Conservation (phyloP, 495 filamentous ascomycete species). For the Immersiella caudata region DNA sequence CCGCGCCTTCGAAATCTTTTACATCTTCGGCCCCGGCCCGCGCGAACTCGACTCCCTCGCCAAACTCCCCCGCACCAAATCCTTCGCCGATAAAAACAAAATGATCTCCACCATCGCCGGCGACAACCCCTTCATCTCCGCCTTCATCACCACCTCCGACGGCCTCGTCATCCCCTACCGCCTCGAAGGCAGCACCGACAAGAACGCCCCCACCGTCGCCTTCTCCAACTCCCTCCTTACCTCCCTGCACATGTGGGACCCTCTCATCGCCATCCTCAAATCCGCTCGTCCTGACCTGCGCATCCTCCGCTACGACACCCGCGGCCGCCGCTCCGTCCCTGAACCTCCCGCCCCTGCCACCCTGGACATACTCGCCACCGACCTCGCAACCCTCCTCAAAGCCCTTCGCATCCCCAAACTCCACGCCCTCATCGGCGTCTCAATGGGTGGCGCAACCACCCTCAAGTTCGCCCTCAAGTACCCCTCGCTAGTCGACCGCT, state of each 20-base stretch:
- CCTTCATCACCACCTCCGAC: conserved; percentile 70
- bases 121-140: conserved; percentile 56
- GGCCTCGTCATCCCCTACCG: conserved; percentile 69
- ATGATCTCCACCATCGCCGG: conserved; percentile 50
- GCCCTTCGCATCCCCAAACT: conserved; percentile 63
- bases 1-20: conserved; percentile 69
- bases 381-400: conserved; percentile 61
- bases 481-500: conserved; percentile 58
- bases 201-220: conserved; percentile 67
- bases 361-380: conserved; percentile 66
- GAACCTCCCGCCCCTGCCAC: conserved; percentile 45
- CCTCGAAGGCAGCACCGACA: conserved; percentile 70
- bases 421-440: conserved; percentile 69
- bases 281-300: conserved; percentile 63
- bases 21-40: conserved; percentile 74
- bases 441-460: conserved; percentile 74
- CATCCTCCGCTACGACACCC: conserved; percentile 70
- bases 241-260: conserved; percentile 75
- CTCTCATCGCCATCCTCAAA: conserved; percentile 62
- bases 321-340: conserved; percentile 62
- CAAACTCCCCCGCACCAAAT: conserved; percentile 35
- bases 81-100: conserved; percentile 58
- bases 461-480: conserved; percentile 70
- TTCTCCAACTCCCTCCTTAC: conserved; percentile 77
- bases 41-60: conserved; percentile 61